These are phyloP conservation scores for Vigna mungo DNA, from an alignment of 306 rosid genomes.

Conservation along the genomic window DNA sequence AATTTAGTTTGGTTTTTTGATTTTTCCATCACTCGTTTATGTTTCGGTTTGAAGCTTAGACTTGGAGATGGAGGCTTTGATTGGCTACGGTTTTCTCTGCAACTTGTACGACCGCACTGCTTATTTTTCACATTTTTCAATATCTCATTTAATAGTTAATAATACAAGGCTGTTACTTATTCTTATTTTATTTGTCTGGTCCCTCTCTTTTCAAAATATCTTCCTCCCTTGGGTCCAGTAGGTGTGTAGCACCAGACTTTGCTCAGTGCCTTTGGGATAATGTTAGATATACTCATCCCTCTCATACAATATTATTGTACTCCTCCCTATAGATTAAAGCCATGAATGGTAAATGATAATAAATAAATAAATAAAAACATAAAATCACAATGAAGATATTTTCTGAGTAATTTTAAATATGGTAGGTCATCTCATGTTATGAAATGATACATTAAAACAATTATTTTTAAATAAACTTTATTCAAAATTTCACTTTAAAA, in stretches of 20 bases:
- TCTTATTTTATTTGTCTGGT: not conserved
- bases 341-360: no score
- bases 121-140: not conserved
- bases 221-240: conserved; percentile 11
- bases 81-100: conserved; percentile 37
- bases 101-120: conserved; percentile 14
- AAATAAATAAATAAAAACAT: no score
- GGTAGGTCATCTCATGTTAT: no score
- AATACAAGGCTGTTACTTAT: not conserved
- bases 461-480: no score
- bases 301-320: no score
- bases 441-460: no score
- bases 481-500: no score
- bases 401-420: no score
- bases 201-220: conserved; percentile 44
- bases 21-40: conserved; percentile 44
- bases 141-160: not conserved
- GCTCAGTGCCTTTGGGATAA: not conserved
- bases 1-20: conserved; percentile 17
- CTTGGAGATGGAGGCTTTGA: not conserved
- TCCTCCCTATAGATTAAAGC: no score
- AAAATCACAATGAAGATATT: no score
- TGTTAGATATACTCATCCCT: no score
- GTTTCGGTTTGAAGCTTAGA: not conserved
- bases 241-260: conserved; percentile 49